A percentile compares a stretch with the other conserved stretches of the same genome.
Evolutionary conservation across 768 basidiomycete species (phyloP).

Genomic region (Xerocomellus dryophilus): DNA sequence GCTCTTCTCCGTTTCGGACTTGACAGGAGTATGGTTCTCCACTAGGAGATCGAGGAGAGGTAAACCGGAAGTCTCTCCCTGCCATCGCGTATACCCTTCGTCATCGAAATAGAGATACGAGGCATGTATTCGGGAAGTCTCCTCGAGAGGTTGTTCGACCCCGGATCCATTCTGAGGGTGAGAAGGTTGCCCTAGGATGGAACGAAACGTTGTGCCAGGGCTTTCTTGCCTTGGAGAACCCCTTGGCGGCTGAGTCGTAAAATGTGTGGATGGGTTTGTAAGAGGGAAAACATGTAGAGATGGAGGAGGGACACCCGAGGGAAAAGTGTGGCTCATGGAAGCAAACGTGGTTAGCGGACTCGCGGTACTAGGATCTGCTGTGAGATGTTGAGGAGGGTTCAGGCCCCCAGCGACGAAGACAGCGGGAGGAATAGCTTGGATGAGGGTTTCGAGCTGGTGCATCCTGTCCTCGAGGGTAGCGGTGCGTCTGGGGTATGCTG

Average conservation of each 20-base stretch:
- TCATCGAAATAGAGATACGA: constrained; percentile 87
- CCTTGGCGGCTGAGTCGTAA: constrained; percentile 47
- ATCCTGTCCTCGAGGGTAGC: constrained; percentile 84
- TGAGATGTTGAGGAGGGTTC: constrained; percentile 33
- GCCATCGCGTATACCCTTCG: constrained; percentile 85
- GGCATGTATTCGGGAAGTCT: constrained; percentile 62
- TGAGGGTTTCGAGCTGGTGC: constrained; percentile 82
- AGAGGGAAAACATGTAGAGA: constrained; percentile 76
- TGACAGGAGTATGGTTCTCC: constrained; percentile 56
- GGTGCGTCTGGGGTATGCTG: constrained; percentile 50
- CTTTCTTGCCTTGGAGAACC: constrained; percentile 46
- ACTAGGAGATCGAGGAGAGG: constrained; percentile 83
- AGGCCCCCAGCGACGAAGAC: constrained; percentile 65
- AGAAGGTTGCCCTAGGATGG: constrained; percentile 39
- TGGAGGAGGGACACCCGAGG: constrained; percentile 70
- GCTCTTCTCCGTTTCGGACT: constrained; percentile 32
- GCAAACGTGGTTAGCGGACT: constrained; percentile 39
- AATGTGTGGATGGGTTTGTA: constrained; percentile 78
- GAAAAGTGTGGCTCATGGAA: constrained; percentile 40
- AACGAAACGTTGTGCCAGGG: constrained; percentile 40
- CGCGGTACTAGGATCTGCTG: constrained; percentile 31
- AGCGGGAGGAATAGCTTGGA: constrained; percentile 79
- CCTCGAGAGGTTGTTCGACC: constrained; percentile 51
- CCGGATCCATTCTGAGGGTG: constrained; percentile 19
- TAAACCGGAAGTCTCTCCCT: constrained; percentile 90